These are phyloP conservation scores for Articulospora tetracladia DNA, from an alignment of 495 filamentous ascomycete species.

Conservation along the genomic window DNA sequence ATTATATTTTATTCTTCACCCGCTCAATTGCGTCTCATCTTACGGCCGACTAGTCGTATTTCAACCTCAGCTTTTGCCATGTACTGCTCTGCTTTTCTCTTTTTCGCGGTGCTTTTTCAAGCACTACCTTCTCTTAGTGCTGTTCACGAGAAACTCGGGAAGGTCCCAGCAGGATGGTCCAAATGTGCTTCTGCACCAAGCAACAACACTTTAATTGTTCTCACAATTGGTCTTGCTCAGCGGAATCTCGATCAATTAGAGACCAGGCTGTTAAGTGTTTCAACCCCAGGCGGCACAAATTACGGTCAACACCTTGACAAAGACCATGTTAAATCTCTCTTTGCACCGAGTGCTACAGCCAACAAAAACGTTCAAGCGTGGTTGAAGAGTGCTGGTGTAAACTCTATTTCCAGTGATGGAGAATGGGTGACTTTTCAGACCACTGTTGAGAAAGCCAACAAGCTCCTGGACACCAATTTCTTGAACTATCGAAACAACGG, in stretches of 20 bases:
- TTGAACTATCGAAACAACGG: constrained; percentile 33
- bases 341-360: constrained; percentile 42
- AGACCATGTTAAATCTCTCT: constrained; percentile 46
- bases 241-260: constrained; percentile 52
- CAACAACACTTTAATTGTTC: constrained; percentile 25
- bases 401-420: constrained; percentile 38
- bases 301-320: constrained; percentile 56
- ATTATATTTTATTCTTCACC: not conserved
- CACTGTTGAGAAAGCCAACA: constrained; percentile 42
- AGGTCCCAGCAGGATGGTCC: constrained; percentile 43
- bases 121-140: constrained; percentile 36
- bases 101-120: constrained; percentile 25
- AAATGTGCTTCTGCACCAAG: constrained; percentile 29
- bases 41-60: not conserved
- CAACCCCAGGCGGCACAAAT: constrained; percentile 47
- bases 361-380: constrained; percentile 41
- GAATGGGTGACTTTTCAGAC: constrained; percentile 46
- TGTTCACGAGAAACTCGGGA: constrained; percentile 41
- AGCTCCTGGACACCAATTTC: constrained; percentile 45
- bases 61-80: constrained; percentile 2
- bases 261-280: constrained; percentile 48
- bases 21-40: not conserved
- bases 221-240: constrained; percentile 40
- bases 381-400: constrained; percentile 47
- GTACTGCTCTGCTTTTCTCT: constrained; percentile 26